Percentiles rank a stretch among this genome's conserved stretches.
Conservation (phyloP, 345 rosid species). For the Bruguiera gymnorhiza region DNA sequence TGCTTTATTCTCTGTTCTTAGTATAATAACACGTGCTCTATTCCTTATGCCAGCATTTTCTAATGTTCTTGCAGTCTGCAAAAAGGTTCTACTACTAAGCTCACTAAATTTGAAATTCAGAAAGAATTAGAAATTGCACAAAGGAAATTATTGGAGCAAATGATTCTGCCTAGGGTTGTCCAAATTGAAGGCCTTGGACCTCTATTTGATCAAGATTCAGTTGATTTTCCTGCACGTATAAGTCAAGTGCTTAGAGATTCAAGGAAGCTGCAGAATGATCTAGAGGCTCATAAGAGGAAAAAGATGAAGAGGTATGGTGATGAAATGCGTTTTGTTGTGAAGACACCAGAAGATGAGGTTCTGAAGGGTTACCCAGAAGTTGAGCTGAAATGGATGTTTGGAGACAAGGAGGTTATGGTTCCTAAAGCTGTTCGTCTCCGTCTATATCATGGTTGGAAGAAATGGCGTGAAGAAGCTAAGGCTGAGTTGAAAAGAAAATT, state of each 20-base stretch:
- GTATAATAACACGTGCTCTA: background rate
- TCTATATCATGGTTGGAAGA: conserved; percentile 91
- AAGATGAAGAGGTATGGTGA: conserved; percentile 68
- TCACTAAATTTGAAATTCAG: conserved; percentile 62
- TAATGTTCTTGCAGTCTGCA: conserved; percentile 46
- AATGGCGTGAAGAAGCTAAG: conserved; percentile 88
- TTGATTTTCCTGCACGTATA: conserved; percentile 58
- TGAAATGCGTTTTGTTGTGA: conserved; percentile 62
- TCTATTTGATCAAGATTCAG: conserved; percentile 49
- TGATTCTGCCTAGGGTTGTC: conserved; percentile 64
- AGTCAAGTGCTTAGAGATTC: conserved; percentile 66
- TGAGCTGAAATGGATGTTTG: conserved; percentile 93
- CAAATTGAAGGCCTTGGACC: conserved; percentile 67
- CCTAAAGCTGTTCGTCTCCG: conserved; percentile 74
- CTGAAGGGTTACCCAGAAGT: conserved; percentile 87
- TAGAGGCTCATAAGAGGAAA: conserved; percentile 61
- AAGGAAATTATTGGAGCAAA: conserved; percentile 67
- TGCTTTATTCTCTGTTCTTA: background rate
- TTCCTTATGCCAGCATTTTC: conserved; percentile 14
- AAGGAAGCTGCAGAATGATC: conserved; percentile 63
- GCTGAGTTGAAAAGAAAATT: conserved; percentile 68
- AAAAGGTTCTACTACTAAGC: conserved; percentile 45
- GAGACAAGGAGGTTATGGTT: conserved; percentile 78
- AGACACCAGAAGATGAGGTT: conserved; percentile 69
- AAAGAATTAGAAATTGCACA: conserved; percentile 69